Conservation (phyloP, 345 rosid genomes). For the Eucalyptus sp. region DNA sequence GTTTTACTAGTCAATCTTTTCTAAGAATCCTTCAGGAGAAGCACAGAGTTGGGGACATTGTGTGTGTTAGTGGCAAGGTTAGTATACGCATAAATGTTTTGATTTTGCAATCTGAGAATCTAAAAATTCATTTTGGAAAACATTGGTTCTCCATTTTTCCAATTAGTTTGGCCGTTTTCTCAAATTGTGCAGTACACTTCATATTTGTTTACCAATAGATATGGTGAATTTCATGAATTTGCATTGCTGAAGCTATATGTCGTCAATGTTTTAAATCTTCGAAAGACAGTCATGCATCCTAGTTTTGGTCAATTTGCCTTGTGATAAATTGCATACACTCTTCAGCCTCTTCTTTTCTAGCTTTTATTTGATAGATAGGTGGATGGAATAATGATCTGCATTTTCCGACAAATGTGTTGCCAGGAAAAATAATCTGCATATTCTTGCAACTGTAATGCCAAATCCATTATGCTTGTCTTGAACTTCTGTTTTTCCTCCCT, state of each 20-base stretch:
- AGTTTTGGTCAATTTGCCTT: not conserved
- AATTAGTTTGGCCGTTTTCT: not conserved
- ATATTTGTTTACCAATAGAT: not conserved
- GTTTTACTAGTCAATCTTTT: constrained; percentile 62
- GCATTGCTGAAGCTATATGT: not conserved
- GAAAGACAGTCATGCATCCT: not conserved
- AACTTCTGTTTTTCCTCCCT: not conserved
- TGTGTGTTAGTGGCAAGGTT: constrained; percentile 87
- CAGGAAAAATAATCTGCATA: not conserved
- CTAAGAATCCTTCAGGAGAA: constrained; percentile 51
- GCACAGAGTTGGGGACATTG: constrained; percentile 59
- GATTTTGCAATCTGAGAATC: not conserved
- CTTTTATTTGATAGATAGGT: not conserved
- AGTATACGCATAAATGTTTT: not conserved
- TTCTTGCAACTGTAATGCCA: not conserved
- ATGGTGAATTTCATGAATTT: not conserved
- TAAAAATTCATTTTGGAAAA: not conserved
- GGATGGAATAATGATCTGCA: not conserved
- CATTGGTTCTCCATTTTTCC: not conserved
- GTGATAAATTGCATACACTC: not conserved
- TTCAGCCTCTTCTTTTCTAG: not conserved
- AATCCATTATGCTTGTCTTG: not conserved
- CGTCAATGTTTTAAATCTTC: not conserved
- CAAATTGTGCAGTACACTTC: not conserved
- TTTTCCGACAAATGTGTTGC: not conserved